Conservation (phyloP, 257 asterid genomes). For the Fraxinus pennsylvanica region DNA sequence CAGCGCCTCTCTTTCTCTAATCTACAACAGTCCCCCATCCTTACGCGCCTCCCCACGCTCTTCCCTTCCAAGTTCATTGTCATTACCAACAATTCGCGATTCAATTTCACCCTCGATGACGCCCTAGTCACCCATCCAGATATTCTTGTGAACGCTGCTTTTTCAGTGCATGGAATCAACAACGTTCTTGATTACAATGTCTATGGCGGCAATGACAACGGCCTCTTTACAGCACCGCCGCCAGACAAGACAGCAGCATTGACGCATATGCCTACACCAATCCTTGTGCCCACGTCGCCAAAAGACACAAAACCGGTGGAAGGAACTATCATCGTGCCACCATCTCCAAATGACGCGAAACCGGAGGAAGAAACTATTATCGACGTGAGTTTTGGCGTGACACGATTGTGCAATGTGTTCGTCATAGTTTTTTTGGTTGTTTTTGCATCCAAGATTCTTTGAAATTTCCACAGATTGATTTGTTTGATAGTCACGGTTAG, state of each 20-base stretch:
- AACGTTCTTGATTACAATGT: constrained; percentile 51
- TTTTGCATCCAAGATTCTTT: constrained; percentile 20
- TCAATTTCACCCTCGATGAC: constrained; percentile 52
- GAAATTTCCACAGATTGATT: background rate
- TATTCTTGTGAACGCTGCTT: constrained; percentile 37
- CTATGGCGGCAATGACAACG: constrained; percentile 24
- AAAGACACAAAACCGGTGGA: constrained; percentile 1
- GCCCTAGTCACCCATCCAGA: constrained; percentile 50
- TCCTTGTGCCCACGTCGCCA: constrained; percentile 5
- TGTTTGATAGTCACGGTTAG: background rate
- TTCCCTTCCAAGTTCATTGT: constrained; percentile 50
- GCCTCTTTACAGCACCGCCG: constrained; percentile 24
- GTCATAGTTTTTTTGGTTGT: background rate
- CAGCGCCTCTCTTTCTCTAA: constrained; percentile 67
- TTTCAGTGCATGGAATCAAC: constrained; percentile 60
- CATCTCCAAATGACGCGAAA: too few species aligned
- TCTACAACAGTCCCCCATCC: constrained; percentile 27
- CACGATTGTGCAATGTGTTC: constrained; percentile 13
- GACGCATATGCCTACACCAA: background rate
- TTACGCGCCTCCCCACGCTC: constrained; percentile 64
- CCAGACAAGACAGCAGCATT: background rate
- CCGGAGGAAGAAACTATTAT: background rate
- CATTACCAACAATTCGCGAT: constrained; percentile 47
- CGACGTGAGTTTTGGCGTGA: constrained; percentile 17
- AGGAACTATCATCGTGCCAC: too few species aligned